These are phyloP conservation scores for Platanus orientalis DNA, from an alignment of 164 flowering plant genomes.

Conservation along the genomic window DNA sequence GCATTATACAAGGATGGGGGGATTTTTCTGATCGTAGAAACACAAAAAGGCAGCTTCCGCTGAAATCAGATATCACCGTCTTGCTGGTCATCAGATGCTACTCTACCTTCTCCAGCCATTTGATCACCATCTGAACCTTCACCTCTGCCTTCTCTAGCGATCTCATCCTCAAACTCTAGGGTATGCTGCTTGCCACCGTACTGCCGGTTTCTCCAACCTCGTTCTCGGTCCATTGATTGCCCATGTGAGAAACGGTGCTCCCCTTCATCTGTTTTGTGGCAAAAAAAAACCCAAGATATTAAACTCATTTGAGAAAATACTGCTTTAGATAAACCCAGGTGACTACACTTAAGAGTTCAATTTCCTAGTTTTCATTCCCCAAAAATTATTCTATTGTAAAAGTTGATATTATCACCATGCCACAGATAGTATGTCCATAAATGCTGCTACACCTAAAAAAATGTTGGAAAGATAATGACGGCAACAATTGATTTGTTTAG, in stretches of 20 bases:
- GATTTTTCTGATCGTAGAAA: not conserved
- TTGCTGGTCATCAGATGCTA: constrained; percentile 17
- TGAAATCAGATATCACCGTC: constrained; percentile 12
- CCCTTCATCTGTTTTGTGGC: constrained; percentile 32
- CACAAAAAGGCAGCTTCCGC: not conserved
- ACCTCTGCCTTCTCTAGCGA: constrained; percentile 15
- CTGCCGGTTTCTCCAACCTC: constrained; percentile 20
- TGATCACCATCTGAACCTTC: constrained; percentile 19
- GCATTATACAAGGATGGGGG: constrained; percentile 12
- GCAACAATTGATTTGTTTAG: too few species aligned
- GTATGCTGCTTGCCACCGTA: constrained; percentile 13
- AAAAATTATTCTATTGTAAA: too few species aligned
- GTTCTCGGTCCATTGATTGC: constrained; percentile 34
- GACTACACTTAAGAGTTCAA: too few species aligned
- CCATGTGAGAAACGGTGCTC: constrained; percentile 33
- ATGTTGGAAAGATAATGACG: too few species aligned
- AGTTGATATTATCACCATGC: too few species aligned
- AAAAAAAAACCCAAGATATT: not conserved
- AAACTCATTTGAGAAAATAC: too few species aligned
- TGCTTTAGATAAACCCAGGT: too few species aligned
- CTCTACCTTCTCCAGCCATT: constrained; percentile 14
- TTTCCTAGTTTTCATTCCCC: too few species aligned
- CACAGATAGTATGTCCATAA: too few species aligned
- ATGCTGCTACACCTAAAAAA: too few species aligned
- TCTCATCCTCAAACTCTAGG: constrained; percentile 4